phyloP scores from a whole-genome alignment of 2,329 filamentous ascomycete genomes.

The Pleurostoma richardsiae region DNA sequence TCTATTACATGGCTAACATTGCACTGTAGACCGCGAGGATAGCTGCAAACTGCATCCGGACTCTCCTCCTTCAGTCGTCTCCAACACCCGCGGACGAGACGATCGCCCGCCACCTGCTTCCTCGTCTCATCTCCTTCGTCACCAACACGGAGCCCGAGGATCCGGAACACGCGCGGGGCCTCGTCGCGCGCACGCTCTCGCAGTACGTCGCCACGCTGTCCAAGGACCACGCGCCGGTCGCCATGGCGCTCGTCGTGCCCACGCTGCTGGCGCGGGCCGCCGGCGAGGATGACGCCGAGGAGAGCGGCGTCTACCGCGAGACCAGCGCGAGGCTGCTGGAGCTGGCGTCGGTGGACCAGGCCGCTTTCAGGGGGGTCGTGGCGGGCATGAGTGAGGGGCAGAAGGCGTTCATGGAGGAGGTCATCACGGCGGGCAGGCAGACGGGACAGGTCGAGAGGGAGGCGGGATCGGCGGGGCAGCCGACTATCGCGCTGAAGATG shows the following conservation, averaged over 20 bases:
- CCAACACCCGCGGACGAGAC: constrained; percentile 63
- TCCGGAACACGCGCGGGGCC: constrained; percentile 66
- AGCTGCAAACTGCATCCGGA: constrained; percentile 83
- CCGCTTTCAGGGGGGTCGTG: constrained; percentile 70
- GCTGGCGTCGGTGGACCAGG: constrained; percentile 70
- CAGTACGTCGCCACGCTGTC: constrained; percentile 56
- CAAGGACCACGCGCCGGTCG: constrained; percentile 44
- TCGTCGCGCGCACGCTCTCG: constrained; percentile 70
- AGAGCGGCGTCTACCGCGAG: constrained; percentile 57
- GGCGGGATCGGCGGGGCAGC: constrained; percentile 47
- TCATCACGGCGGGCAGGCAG: constrained; percentile 63
- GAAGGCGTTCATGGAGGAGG: constrained; percentile 73
- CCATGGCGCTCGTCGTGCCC: constrained; percentile 73
- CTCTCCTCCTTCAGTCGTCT: constrained; percentile 65
- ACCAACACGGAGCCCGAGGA: constrained; percentile 68
- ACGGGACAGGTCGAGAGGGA: constrained; percentile 32
- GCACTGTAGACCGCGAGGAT: constrained; percentile 71
- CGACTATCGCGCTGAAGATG: constrained; percentile 92
- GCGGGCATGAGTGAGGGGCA: constrained; percentile 65
- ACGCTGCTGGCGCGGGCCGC: constrained; percentile 69
- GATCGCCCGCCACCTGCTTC: constrained; percentile 70
- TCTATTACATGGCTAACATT: constrained; percentile 11
- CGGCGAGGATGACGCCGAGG: constrained; percentile 46
- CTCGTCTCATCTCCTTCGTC: constrained; percentile 71
- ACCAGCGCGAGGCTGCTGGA: constrained; percentile 75